Conservation (phyloP, 768 basidiomycete species). For the Hygrophoropsis aurantiaca region DNA sequence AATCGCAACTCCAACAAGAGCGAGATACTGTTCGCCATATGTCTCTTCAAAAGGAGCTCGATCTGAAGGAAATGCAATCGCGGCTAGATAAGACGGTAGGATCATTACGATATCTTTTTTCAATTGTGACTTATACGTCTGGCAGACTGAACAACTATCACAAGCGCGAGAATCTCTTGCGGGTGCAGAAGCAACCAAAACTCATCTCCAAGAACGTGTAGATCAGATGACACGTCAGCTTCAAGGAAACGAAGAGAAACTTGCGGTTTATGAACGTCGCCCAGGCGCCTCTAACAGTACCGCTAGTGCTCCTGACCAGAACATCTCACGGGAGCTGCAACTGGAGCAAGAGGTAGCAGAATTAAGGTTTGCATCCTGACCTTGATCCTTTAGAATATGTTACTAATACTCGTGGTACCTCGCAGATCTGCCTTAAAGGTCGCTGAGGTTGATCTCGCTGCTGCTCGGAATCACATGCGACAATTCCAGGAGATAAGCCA, state of each 20-base stretch:
- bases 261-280: constrained; percentile 82
- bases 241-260: constrained; percentile 79
- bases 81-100: constrained; percentile 72
- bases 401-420: constrained; percentile 1
- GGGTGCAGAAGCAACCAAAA: constrained; percentile 75
- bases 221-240: constrained; percentile 51
- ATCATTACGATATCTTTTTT: constrained; percentile 3
- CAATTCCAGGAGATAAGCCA: constrained; percentile 88
- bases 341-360: constrained; percentile 85
- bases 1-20: constrained; percentile 68
- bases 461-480: constrained; percentile 69
- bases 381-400: not conserved
- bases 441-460: constrained; percentile 71
- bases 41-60: constrained; percentile 79
- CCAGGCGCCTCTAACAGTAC: constrained; percentile 30
- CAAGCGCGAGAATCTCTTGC: constrained; percentile 70
- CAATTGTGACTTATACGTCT: constrained; percentile 10
- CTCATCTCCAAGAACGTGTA: constrained; percentile 69
- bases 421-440: constrained; percentile 72
- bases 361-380: constrained; percentile 53
- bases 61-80: constrained; percentile 69
- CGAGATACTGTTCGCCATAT: constrained; percentile 72
- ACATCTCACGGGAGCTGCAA: constrained; percentile 70
- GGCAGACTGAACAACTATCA: constrained; percentile 60
- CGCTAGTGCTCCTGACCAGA: constrained; percentile 38